phyloP scores from a whole-genome alignment of 2,329 filamentous ascomycete species.

The Ophiostoma perfectum region DNA sequence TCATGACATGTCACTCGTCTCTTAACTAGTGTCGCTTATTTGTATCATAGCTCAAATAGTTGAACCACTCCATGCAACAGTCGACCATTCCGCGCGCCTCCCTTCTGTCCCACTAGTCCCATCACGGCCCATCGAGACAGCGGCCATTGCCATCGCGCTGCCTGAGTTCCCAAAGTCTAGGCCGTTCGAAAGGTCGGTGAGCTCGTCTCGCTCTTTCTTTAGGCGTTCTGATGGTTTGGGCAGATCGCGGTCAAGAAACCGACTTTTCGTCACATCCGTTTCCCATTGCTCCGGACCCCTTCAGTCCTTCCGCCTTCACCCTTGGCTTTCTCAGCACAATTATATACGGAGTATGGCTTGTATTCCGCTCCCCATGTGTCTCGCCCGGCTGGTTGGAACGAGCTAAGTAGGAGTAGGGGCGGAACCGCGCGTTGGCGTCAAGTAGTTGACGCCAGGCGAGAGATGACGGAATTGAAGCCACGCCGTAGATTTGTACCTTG shows the following conservation, averaged over 20 bases:
- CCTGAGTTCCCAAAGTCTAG: not conserved
- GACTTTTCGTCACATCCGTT: not conserved
- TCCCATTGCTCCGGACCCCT: no score
- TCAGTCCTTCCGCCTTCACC: not conserved
- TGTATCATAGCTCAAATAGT: no score
- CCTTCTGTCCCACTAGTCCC: not conserved
- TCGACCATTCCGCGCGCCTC: not conserved
- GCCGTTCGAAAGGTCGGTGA: not conserved
- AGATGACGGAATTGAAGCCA: no score
- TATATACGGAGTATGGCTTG: not conserved
- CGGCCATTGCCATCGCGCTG: not conserved
- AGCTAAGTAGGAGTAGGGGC: constrained; percentile 7
- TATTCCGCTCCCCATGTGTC: constrained; percentile 9
- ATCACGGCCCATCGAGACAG: not conserved
- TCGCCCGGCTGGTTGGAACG: not conserved
- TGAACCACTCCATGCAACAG: not conserved
- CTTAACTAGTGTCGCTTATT: no score
- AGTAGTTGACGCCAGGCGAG: not conserved
- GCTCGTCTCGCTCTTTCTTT: no score
- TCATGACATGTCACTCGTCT: no score
- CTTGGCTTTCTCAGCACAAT: no score
- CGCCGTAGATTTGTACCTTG: no score
- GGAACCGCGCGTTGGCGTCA: not conserved
- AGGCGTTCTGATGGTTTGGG: no score
- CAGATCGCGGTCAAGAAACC: not conserved